phyloP scores from a whole-genome alignment of 768 basidiomycete genomes.

The Fibroporia radiculosa region DNA sequence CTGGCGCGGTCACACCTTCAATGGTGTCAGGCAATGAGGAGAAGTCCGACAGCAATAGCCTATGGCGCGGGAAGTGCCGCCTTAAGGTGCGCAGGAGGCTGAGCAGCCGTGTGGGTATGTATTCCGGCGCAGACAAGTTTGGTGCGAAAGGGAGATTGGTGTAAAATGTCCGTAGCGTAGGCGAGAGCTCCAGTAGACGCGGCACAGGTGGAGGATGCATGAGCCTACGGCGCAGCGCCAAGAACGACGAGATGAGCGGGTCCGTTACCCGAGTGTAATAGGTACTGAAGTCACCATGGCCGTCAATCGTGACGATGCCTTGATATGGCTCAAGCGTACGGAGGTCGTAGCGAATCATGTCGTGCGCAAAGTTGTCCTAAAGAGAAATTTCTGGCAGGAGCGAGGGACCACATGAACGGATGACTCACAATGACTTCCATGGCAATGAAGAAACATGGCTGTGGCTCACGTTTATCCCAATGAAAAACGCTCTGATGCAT shows the following conservation, averaged over 20 bases:
- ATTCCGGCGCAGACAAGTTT: conserved; percentile 84
- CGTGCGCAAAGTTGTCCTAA: conserved; percentile 95
- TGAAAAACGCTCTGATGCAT: conserved; percentile 78
- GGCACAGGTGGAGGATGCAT: conserved; percentile 51
- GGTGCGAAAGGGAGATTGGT: conserved; percentile 77
- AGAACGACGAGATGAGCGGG: conserved; percentile 72
- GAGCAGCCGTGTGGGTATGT: conserved; percentile 85
- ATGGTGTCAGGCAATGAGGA: conserved; percentile 81
- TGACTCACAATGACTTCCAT: conserved; percentile 87
- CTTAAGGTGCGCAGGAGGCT: conserved; percentile 79
- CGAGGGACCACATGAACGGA: not conserved
- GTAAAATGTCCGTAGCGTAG: conserved; percentile 57
- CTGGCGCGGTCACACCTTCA: conserved; percentile 70
- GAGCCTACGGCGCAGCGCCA: conserved; percentile 57
- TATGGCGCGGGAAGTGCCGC: conserved; percentile 81
- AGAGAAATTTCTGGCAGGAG: not conserved
- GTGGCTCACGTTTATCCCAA: conserved; percentile 66
- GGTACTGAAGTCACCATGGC: conserved; percentile 73
- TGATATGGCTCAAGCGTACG: conserved; percentile 77
- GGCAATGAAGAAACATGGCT: conserved; percentile 89
- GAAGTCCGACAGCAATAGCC: conserved; percentile 93
- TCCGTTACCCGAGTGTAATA: conserved; percentile 82
- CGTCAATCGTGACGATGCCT: conserved; percentile 71
- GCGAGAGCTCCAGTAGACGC: conserved; percentile 44
- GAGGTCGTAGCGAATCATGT: conserved; percentile 86